These are phyloP conservation scores for Dryadomyces quercivorus DNA, from an alignment of 2,329 filamentous ascomycete species.

Conservation along the genomic window DNA sequence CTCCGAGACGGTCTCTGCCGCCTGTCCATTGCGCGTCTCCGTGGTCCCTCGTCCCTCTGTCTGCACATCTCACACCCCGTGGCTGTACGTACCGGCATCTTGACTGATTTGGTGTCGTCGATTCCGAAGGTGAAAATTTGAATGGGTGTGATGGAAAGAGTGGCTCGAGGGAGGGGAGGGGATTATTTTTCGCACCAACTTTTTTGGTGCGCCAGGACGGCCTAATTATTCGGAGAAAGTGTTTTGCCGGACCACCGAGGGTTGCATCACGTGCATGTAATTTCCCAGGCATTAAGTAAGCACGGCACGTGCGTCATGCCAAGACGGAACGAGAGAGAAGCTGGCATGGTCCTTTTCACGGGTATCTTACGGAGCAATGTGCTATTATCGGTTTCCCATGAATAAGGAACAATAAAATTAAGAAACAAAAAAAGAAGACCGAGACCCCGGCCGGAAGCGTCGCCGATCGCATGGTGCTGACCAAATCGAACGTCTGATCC, in stretches of 20 bases:
- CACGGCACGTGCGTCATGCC: background rate
- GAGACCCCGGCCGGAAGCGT: slow-evolving; percentile 1
- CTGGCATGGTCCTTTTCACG: background rate
- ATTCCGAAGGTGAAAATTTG: slow-evolving; percentile 15
- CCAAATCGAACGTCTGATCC: slow-evolving; percentile 4
- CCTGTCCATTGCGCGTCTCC: background rate
- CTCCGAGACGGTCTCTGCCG: background rate
- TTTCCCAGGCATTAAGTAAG: background rate
- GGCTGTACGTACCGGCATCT: slow-evolving; percentile 25
- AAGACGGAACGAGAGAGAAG: background rate
- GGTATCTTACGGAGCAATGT: background rate
- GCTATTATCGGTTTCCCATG: background rate
- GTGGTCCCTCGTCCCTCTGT: background rate
- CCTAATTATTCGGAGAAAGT: slow-evolving; percentile 5
- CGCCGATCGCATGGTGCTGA: slow-evolving; percentile 5
- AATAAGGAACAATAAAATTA: background rate
- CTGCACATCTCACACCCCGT: background rate
- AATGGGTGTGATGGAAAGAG: background rate
- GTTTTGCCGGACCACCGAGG: slow-evolving; percentile 2
- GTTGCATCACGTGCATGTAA: slow-evolving; percentile 1
- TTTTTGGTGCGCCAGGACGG: slow-evolving; percentile 10
- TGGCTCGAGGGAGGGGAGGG: slow-evolving; percentile 7
- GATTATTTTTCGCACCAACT: slow-evolving; percentile 5
- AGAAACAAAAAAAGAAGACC: background rate
- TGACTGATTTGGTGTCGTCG: slow-evolving; percentile 22